These are phyloP conservation scores for Rhizoclosmatium globosum DNA, from an alignment of 192 early-diverging fungal genomes.

Conservation along the genomic window DNA sequence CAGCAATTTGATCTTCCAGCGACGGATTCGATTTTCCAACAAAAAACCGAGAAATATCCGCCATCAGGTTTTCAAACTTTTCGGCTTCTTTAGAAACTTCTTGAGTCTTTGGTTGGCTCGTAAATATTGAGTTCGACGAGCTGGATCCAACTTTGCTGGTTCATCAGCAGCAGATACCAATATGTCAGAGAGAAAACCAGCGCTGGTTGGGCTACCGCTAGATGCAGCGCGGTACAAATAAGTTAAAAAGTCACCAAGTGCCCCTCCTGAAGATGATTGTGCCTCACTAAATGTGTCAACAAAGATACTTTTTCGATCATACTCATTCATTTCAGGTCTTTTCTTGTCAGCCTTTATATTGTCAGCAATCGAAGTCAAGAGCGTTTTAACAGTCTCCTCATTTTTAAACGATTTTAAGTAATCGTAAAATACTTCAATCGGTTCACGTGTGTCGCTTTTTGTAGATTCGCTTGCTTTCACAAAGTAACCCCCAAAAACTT, in stretches of 20 bases:
- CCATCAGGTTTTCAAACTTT: not conserved
- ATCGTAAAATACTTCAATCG: constrained; percentile 1
- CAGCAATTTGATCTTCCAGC: not conserved
- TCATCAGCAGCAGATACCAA: not conserved
- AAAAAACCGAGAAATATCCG: not conserved
- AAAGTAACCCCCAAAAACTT: constrained; percentile 18
- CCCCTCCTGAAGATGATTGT: not conserved
- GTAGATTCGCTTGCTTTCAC: not conserved
- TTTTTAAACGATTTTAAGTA: not conserved
- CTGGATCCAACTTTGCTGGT: not conserved
- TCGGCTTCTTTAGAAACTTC: not conserved
- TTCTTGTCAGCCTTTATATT: not conserved
- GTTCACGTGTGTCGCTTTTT: not conserved
- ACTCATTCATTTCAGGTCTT: not conserved
- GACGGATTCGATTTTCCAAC: not conserved
- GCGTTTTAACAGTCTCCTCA: not conserved
- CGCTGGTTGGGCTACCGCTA: not conserved
- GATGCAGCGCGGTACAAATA: constrained; percentile 15
- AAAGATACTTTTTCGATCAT: not conserved
- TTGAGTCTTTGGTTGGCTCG: not conserved
- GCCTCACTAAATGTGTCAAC: not conserved
- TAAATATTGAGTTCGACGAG: constrained; percentile 4
- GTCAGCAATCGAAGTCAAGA: not conserved
- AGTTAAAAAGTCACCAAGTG: not conserved
- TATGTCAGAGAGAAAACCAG: constrained; percentile 3